Base-by-base conservation (phyloP, 1,139 yeast species). In the Citeromyces hawaiiensis region DNA sequence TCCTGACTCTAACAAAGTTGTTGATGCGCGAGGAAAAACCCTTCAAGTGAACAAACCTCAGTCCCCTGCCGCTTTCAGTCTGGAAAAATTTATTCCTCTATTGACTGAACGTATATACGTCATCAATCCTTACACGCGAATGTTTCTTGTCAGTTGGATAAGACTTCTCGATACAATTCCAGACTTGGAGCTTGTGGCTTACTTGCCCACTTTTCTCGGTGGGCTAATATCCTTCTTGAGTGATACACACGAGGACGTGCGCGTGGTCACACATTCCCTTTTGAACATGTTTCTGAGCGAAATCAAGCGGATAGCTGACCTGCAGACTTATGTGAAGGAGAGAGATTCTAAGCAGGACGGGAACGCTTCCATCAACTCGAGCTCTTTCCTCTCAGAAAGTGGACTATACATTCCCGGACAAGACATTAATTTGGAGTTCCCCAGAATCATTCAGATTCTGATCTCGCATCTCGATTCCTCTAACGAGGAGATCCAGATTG, bases 71-170 rank as follows among this genome's bases (percentile, higher is more conserved):
- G 94, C 96, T 0, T 91, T 93, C 52, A 81, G 93, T 8, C 64
- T 93, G 38, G 83, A 87, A 0, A 82, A 82, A 51, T 93, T 93
- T 58, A 83, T 93, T 35, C 98, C 98, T 0, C 66, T 94, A 7
- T 63, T 93, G 38, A 76, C 83, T 48, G 98, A 93, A 56, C 68
- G 98, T 47, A 85, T 93, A 61, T 86, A 86, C 53, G 91, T 91
- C 2, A 80, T 83, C 31, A 94, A 91, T 50, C 96, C 97, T 4
- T 85, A 83, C 54, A 88, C 97, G 0, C 72, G 95, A 48, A 82
- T 87, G 61, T 91, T 91, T 51, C 63, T 93, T 44, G 91, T 91
- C 9, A 82, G 94, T 39, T 93, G 98, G 98, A 70, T 93, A 39
- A 83, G 87, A 44, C 70, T 93, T 18, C 66, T 93, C 39, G 94